Evolutionary conservation across 2,329 filamentous ascomycete genomes (phyloP).

Genomic region (Paraphaeosphaeria sporulosa): DNA sequence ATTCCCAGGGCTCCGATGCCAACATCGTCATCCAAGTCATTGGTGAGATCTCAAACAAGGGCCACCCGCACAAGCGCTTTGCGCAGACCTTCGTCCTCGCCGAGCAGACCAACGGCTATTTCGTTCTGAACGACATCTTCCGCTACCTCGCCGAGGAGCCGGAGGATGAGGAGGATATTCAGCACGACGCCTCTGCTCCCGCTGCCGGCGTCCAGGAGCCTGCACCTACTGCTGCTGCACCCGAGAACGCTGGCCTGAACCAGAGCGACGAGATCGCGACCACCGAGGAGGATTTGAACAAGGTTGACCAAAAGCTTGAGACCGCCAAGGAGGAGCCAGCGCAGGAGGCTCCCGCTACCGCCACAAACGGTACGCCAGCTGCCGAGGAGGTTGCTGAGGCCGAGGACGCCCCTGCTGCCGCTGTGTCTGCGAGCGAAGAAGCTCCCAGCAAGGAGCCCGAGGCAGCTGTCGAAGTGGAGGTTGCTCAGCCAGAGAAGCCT

Average conservation of each 20-base stretch:
- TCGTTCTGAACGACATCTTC: constrained; percentile 98
- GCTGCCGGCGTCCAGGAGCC: constrained; percentile 53
- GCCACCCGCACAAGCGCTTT: constrained; percentile 90
- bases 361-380: constrained; percentile 48
- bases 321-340: constrained; percentile 47
- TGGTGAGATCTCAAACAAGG: constrained; percentile 95
- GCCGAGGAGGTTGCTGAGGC: constrained; percentile 48
- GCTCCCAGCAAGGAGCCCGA: constrained; percentile 42
- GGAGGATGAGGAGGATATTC: constrained; percentile 67
- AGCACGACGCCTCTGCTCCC: constrained; percentile 42
- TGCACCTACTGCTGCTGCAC: constrained; percentile 43
- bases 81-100: constrained; percentile 97
- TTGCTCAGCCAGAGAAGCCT: constrained; percentile 64
- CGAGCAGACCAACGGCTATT: constrained; percentile 95
- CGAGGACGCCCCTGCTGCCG: constrained; percentile 50
- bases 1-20: constrained; percentile 89
- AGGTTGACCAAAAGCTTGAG: constrained; percentile 79
- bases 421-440: constrained; percentile 46
- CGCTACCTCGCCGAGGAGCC: constrained; percentile 86
- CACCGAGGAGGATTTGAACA: constrained; percentile 54
- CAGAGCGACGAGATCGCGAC: constrained; percentile 47
- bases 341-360: constrained; percentile 35
- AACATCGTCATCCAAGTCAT: constrained; percentile 99
- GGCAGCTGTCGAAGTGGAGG: constrained; percentile 40
- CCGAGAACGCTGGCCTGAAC: constrained; percentile 40